Evolutionary conservation across 2,329 filamentous ascomycete genomes (phyloP).

Genomic region (Neospermospora avenae): DNA sequence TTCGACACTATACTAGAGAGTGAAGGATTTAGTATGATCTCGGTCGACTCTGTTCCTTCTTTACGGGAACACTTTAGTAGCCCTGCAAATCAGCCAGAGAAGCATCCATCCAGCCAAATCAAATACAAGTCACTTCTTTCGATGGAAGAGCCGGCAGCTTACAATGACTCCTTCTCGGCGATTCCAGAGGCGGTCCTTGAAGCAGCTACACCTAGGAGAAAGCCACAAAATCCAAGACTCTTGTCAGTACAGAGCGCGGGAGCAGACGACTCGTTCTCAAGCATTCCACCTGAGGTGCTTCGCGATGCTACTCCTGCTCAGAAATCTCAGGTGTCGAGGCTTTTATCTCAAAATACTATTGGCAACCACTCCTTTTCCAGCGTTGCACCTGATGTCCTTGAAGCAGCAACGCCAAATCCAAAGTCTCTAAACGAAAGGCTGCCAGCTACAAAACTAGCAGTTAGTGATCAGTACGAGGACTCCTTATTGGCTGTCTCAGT

Average conservation of each 20-base stretch:
- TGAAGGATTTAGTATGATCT: constrained; percentile 56
- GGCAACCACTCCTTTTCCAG: constrained; percentile 29
- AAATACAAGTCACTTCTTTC: constrained; percentile 19
- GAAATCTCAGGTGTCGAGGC: constrained; percentile 16
- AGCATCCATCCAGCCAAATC: constrained; percentile 3
- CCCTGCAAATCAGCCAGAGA: constrained; percentile 28
- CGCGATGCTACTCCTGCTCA: constrained; percentile 25
- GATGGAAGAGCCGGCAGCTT: not conserved
- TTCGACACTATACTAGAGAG: constrained; percentile 55
- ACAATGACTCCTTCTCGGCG: constrained; percentile 29
- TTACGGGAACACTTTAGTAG: constrained; percentile 41
- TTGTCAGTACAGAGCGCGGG: constrained; percentile 18
- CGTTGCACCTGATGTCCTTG: constrained; percentile 18
- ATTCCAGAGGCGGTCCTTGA: constrained; percentile 26
- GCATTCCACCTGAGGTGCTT: constrained; percentile 26
- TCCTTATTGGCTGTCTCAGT: constrained; percentile 26
- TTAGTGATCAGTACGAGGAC: constrained; percentile 24
- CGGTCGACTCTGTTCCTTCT: constrained; percentile 50
- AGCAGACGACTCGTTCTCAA: constrained; percentile 29
- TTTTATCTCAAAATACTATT: constrained; percentile 16
- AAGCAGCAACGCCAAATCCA: constrained; percentile 23
- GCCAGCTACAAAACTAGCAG: constrained; percentile 1
- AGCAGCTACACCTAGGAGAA: constrained; percentile 21
- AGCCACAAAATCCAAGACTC: constrained; percentile 14
- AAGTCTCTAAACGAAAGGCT: not conserved